Base-by-base conservation (phyloP, 2,329 filamentous ascomycete genomes). In the Aspergillus novofumigatus region DNA sequence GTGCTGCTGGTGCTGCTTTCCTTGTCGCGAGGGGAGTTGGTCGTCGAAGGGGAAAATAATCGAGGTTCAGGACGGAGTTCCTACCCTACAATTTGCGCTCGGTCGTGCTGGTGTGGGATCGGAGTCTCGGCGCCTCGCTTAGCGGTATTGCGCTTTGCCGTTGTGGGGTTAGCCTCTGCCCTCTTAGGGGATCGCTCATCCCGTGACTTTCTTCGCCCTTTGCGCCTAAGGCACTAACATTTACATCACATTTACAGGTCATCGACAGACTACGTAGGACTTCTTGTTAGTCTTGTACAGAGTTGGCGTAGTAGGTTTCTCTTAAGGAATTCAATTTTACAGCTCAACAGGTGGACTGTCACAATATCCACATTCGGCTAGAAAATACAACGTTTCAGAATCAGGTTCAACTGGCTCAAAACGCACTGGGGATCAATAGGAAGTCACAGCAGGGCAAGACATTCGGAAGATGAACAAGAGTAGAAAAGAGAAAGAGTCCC, bases 1-100 rank as follows among this genome's bases (percentile, higher is more conserved):
- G 68, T 69, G 62, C 63, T 68, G 69, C 70, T 66, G 67, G 65
- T 66, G 69, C 68, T 66, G 66, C 62, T 65, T 72, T 67, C 63
- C 64, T 64, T 64, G 61, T 67, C 66, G 62, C 56, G 62, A 60
- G 63, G 63, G 65, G 68, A 69, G 66, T 69, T 67, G 69, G 65
- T 65, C 66, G 68, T 70, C 67, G 69, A 58, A 55, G 59, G 58
- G 57, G 60, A 56, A 56, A 50, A 61, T 57, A 62, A 59, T 56
- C 59, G 68, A 69, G 50, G 54, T 38, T 53, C 49, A 60, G 28
- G 25, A 49, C 26, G 50, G 29, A 47, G 20, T 47, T 47, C 21
- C 42, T 52, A 26, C 44, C 51, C 42, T 57, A 54, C 60, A 60
- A 59, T 57, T 62, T 63, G 62, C 58, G 56, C 54, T 55, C 57